Base-by-base conservation (phyloP, 2,329 filamentous ascomycete genomes). In the Escovopsis sp. region DNA sequence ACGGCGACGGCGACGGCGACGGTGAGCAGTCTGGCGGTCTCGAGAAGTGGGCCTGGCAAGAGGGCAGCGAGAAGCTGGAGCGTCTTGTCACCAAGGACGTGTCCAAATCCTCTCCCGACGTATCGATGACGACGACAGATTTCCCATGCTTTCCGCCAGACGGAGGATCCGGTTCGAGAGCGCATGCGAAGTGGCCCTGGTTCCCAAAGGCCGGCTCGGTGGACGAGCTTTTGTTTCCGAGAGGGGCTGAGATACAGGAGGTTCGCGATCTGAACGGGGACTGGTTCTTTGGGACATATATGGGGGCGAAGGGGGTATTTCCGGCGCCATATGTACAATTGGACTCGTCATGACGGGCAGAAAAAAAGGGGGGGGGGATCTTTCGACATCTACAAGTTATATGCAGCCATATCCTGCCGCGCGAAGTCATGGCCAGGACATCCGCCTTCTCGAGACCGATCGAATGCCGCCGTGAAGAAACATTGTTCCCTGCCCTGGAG, bases 281-380 rank as follows among this genome's bases (percentile, higher is more conserved):
- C 58, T 96, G 88, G 88, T 87, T 74, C 54, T 82, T 81, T 64
- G 89, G 89, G 0, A 77, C 78, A 26, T 95, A 94, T 66, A 87
- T 86, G 63, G 87, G 86, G 0, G 66, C 64, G 23, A 79, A 76
- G 51, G 88, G 86, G 0, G 53, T 95, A 49, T 93, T 95, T 56
- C 88, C 88, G 4, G 79, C 80, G 6, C 73, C 76, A 7, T 89
- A 89, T 68, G 83, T 87, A 26, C 66, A 66, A 49, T 55, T 77
- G 26, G 49, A 32, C 3, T 32, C 35, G n/a, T 36, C 40, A 11
- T n/a, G 26, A 5, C 34, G 19, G 28, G 41, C 32, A 15, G 15
- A n/a, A n/a, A n/a, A n/a, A n/a, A n/a, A n/a, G n/a, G 41, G 5
- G 37, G 30, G n/a, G n/a, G 11, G 11, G 39, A 33, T 11, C 26